Evolutionary conservation across 2,329 filamentous ascomycete species (phyloP).

Genomic region (Paraphaeosphaeria sporulosa): DNA sequence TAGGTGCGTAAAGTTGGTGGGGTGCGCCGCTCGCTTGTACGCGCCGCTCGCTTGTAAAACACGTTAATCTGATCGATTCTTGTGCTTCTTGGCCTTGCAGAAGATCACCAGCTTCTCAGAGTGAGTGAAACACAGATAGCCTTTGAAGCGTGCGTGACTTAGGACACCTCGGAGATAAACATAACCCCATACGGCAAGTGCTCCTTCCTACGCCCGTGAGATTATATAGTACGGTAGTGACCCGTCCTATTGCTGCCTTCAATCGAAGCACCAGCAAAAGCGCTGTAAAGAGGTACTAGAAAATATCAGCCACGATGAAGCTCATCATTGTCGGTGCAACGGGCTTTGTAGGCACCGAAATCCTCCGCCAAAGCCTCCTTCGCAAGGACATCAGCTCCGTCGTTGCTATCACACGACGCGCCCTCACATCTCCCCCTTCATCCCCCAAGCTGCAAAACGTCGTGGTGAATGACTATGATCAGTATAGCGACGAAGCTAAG

Average conservation of each 20-base stretch:
- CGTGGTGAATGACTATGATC: constrained; percentile 41
- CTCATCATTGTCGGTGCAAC: constrained; percentile 18
- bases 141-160: not conserved
- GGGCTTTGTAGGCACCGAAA: constrained; percentile 11
- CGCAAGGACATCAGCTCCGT: constrained; percentile 14
- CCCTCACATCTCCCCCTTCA: not conserved
- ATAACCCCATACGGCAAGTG: not conserved
- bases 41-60: too few relatives aligned
- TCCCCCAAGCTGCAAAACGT: constrained; percentile 26
- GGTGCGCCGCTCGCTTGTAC: too few relatives aligned
- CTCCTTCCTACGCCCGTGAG: not conserved
- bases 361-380: constrained; percentile 15
- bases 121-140: not conserved
- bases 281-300: not conserved
- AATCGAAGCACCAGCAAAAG: not conserved
- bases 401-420: constrained; percentile 15
- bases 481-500: constrained; percentile 32
- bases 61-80: too few relatives aligned
- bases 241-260: not conserved
- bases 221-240: not conserved
- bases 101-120: not conserved
- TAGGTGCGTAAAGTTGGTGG: too few relatives aligned
- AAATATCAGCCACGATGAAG: constrained; percentile 2
- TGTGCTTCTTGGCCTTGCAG: too few relatives aligned
- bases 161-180: constrained; percentile 1